A percentile compares a stretch with the other conserved stretches of the same genome.
phyloP scores from a whole-genome alignment of 1,284 basidiomycete genomes.

The Flammula alnicola region DNA sequence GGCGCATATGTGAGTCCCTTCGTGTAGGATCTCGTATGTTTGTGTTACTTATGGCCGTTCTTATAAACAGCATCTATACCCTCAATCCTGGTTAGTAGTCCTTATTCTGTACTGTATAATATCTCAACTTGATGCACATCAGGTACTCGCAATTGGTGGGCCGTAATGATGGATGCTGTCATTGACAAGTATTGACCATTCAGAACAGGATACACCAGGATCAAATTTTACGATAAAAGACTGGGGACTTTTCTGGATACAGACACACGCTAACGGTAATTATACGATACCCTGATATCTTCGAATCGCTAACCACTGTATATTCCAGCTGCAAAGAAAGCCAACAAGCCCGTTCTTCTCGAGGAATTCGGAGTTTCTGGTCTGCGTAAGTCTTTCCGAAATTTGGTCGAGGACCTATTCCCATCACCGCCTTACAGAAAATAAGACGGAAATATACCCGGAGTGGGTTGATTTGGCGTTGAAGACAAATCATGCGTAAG shows the following conservation, averaged over 20 bases:
- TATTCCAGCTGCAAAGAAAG: conserved; percentile 54
- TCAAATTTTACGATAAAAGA: conserved; percentile 52
- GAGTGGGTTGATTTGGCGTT: conserved; percentile 54
- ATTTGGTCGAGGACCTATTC: neutral
- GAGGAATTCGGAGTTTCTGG: conserved; percentile 60
- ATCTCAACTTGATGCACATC: too few relatives aligned
- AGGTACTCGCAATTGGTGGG: conserved; percentile 40
- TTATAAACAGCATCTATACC: conserved; percentile 52
- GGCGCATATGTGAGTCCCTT: conserved; percentile 52
- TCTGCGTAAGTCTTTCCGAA: conserved; percentile 34
- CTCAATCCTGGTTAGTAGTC: conserved; percentile 48
- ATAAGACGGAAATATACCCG: conserved; percentile 56
- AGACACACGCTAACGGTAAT: conserved; percentile 49
- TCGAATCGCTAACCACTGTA: too few relatives aligned
- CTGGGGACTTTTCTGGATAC: conserved; percentile 61
- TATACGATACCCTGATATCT: too few relatives aligned
- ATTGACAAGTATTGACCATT: neutral
- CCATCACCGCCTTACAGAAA: conserved; percentile 38
- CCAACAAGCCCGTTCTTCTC: conserved; percentile 55
- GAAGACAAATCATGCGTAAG: conserved; percentile 55
- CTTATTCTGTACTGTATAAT: neutral
- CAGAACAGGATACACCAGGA: conserved; percentile 47
- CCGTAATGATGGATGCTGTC: neutral
- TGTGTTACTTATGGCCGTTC: neutral
- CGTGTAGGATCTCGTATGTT: neutral